phyloP scores from a whole-genome alignment of 441 rosid species.

The Mallotus japonicus region DNA sequence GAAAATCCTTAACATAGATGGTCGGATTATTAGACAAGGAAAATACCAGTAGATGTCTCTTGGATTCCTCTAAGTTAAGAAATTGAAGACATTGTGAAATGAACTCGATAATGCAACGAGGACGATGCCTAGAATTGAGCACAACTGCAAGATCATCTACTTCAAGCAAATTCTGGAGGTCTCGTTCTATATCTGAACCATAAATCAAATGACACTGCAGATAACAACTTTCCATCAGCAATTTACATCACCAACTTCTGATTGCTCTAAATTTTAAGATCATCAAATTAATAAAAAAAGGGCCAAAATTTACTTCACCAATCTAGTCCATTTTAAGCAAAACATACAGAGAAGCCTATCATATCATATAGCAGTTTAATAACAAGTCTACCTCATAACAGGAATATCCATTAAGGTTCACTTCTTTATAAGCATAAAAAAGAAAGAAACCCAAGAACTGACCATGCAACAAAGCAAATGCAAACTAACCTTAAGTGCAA shows the following conservation, averaged over 20 bases:
- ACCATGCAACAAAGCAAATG: not conserved
- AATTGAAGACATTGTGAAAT: slow-evolving; percentile 67
- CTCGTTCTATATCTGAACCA: slow-evolving; percentile 68
- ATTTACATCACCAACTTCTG: not conserved
- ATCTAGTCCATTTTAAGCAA: not conserved
- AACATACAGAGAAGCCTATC: not conserved
- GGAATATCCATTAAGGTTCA: not conserved
- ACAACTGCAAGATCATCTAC: slow-evolving; percentile 67
- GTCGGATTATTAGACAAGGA: slow-evolving; percentile 12
- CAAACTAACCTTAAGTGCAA: slow-evolving; percentile 70
- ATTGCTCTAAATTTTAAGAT: no score
- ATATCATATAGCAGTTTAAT: not conserved
- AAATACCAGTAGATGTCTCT: slow-evolving; percentile 60
- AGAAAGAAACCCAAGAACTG: not conserved
- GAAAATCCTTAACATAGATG: not conserved
- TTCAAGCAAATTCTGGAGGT: slow-evolving; percentile 63
- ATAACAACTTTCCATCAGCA: slow-evolving; percentile 1
- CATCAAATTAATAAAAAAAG: no score
- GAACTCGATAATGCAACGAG: slow-evolving; percentile 77
- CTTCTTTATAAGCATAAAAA: not conserved
- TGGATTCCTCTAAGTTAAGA: slow-evolving; percentile 69
- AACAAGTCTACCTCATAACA: not conserved
- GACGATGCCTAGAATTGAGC: slow-evolving; percentile 73
- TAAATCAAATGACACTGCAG: slow-evolving; percentile 77
- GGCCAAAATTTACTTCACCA: not conserved